A percentile compares a stretch with the other conserved stretches of the same genome.
Evolutionary conservation across 2,329 filamentous ascomycete species (phyloP).

Genomic region (Eutypella sp.): DNA sequence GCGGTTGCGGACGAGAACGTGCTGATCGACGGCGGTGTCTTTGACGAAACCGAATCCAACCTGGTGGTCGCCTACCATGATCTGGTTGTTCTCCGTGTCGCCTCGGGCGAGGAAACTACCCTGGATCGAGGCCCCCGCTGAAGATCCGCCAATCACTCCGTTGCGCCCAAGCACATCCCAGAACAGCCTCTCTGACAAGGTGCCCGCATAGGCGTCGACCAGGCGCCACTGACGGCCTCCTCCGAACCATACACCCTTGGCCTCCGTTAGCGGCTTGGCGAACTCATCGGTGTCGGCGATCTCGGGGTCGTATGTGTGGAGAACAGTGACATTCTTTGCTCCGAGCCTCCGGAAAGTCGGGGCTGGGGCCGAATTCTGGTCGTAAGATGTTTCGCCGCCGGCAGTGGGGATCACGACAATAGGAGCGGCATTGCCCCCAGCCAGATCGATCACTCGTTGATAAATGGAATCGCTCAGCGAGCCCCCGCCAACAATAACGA

Average conservation of each 20-base stretch:
- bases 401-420: conserved; percentile 28
- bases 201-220: conserved; percentile 29
- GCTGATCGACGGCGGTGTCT: conserved; percentile 26
- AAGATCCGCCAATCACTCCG: conserved; percentile 24
- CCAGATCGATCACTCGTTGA: conserved; percentile 24
- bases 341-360: conserved; percentile 23
- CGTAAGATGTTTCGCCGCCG: conserved; percentile 20
- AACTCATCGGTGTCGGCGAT: conserved; percentile 28
- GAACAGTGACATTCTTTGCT: conserved; percentile 22
- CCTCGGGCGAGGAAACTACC: conserved; percentile 27
- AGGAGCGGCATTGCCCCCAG: conserved; percentile 19
- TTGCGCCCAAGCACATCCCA: conserved; percentile 22
- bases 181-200: conserved; percentile 23
- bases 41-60: conserved; percentile 27
- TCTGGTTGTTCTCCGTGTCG: conserved; percentile 26
- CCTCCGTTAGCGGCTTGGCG: conserved; percentile 19
- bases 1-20: conserved; percentile 26
- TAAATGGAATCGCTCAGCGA: conserved; percentile 25
- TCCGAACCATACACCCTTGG: conserved; percentile 26
- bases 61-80: conserved; percentile 27
- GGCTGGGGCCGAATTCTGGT: conserved; percentile 21
- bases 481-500: conserved; percentile 27
- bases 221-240: conserved; percentile 29
- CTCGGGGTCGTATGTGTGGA: conserved; percentile 26
- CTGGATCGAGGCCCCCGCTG: conserved; percentile 28